Evolutionary conservation across 2,329 filamentous ascomycete species (phyloP).

Genomic region (Didymella glomerata): DNA sequence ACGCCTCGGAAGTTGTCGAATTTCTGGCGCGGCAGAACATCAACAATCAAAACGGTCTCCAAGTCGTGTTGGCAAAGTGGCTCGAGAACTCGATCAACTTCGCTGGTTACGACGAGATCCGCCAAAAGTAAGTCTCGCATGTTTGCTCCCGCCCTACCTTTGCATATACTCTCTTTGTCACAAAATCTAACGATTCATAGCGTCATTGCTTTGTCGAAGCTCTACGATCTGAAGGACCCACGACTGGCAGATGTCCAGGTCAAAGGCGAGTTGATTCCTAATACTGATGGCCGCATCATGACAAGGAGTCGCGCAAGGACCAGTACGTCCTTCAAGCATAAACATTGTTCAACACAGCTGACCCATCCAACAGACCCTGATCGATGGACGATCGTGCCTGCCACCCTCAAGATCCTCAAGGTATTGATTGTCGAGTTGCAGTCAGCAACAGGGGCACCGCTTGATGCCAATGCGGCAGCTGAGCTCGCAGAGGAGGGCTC

Average conservation of each 20-base stretch:
- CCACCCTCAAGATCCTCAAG: conserved; percentile 94
- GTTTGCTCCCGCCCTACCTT: background rate
- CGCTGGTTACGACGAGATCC: conserved; percentile 96
- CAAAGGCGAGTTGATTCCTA: conserved; percentile 87
- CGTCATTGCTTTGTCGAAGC: conserved; percentile 89
- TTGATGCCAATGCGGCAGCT: conserved; percentile 66
- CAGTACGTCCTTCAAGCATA: conserved; percentile 62
- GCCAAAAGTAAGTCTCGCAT: conserved; percentile 80
- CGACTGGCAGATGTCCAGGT: conserved; percentile 82
- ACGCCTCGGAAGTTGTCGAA: conserved; percentile 86
- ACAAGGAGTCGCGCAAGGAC: conserved; percentile 88
- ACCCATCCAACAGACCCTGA: conserved; percentile 73
- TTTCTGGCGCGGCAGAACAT: conserved; percentile 89
- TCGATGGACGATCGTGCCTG: conserved; percentile 85
- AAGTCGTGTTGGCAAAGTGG: conserved; percentile 93
- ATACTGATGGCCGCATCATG: conserved; percentile 81
- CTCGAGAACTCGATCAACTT: conserved; percentile 96
- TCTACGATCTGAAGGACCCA: conserved; percentile 86
- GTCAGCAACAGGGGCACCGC: conserved; percentile 75
- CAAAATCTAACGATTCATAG: conserved; percentile 55
- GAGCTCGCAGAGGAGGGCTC: conserved; percentile 76
- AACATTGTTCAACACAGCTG: conserved; percentile 10
- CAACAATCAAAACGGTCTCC: conserved; percentile 79
- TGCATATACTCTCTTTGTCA: background rate
- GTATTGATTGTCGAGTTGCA: conserved; percentile 91